Percentiles rank a stretch among this genome's conserved stretches.
These are phyloP conservation scores for Puccinia coronata DNA, from an alignment of 1,284 basidiomycete genomes.

Conservation along the genomic window DNA sequence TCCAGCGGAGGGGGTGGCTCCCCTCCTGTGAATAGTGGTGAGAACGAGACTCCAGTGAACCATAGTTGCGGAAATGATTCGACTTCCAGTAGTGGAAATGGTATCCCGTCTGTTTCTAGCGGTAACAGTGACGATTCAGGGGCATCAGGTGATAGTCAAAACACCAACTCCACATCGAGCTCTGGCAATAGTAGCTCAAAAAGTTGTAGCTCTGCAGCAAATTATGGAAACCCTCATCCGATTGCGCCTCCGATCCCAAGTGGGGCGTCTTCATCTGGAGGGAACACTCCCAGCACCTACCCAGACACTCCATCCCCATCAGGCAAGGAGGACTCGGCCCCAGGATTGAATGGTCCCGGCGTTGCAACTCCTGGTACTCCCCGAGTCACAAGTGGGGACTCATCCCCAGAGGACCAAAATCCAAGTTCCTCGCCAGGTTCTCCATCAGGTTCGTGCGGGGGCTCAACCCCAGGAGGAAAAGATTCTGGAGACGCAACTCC, in stretches of 20 bases:
- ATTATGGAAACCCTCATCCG: slow-evolving; percentile 2
- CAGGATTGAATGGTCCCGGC: neutral
- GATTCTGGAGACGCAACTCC: neutral
- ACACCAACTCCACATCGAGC: neutral
- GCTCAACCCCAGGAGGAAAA: neutral
- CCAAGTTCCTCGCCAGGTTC: neutral
- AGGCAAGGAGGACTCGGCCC: neutral
- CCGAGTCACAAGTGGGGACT: slow-evolving; percentile 4
- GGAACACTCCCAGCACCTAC: neutral
- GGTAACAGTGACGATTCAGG: neutral
- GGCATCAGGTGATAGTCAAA: neutral
- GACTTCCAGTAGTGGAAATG: neutral
- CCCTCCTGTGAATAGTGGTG: neutral
- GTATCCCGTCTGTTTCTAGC: neutral
- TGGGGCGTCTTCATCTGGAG: neutral
- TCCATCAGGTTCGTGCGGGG: neutral
- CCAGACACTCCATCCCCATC: neutral
- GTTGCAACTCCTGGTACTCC: neutral
- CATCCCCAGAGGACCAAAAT: neutral
- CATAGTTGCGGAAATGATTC: neutral
- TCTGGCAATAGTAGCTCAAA: neutral
- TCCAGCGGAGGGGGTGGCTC: neutral
- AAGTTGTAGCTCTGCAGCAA: neutral
- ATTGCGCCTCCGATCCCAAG: neutral
- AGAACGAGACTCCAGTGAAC: neutral